A percentile compares a stretch with the other conserved stretches of the same genome.
Evolutionary conservation across 2,329 filamentous ascomycete species (phyloP).

Genomic region (Colletotrichum limetticola): DNA sequence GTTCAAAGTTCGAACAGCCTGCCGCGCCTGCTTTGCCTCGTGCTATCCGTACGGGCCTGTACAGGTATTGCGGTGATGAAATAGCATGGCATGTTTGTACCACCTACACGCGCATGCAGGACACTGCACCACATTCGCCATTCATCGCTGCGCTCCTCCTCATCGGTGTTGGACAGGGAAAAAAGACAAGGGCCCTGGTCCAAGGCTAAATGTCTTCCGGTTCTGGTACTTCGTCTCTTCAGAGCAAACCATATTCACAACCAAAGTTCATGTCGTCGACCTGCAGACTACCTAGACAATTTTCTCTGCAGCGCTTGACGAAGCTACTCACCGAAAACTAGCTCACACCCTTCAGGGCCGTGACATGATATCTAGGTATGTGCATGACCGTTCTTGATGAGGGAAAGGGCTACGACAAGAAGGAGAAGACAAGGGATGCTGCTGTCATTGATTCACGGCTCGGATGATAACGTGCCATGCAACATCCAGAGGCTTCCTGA

Average conservation of each 20-base stretch:
- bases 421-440: background rate
- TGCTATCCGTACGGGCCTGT: constrained; percentile 10
- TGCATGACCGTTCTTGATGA: background rate
- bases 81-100: constrained; percentile 13
- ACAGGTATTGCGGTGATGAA: background rate
- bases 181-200: constrained; percentile 5
- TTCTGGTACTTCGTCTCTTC: background rate
- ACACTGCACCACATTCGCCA: constrained; percentile 16
- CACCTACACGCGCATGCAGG: constrained; percentile 24
- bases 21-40: constrained; percentile 4
- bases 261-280: background rate
- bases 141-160: constrained; percentile 15
- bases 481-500: background rate
- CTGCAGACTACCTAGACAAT: background rate
- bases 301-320: constrained; percentile 2
- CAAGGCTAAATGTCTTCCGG: background rate
- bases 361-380: background rate
- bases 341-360: background rate
- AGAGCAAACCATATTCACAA: constrained; percentile 3
- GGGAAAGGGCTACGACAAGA: background rate
- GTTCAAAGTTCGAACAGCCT: background rate
- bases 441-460: background rate
- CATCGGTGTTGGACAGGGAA: constrained; percentile 15
- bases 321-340: constrained; percentile 1
- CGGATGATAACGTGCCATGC: background rate